Percentiles rank a stretch among this genome's conserved stretches.
Conservation (phyloP, 371 early-diverging fungal genomes). For the Mortierella polycephala region DNA sequence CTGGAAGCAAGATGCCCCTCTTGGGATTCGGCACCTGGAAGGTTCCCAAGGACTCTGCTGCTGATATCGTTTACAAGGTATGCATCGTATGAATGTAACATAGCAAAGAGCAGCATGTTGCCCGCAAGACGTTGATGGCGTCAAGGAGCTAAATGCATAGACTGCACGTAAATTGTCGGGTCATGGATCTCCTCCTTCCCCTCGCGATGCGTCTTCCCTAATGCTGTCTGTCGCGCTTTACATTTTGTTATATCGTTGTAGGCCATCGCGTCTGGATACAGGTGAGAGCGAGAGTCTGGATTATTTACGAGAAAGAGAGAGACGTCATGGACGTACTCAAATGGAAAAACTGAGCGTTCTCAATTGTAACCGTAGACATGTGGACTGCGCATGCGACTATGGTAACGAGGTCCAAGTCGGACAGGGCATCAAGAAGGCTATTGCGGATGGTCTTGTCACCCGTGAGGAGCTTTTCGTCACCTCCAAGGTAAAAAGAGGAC, state of each 20-base stretch:
- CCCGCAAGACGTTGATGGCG: too few species aligned
- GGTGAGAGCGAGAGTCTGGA: conserved; percentile 6
- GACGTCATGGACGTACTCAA: not conserved
- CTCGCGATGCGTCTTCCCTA: not conserved
- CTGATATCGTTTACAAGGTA: conserved; percentile 41
- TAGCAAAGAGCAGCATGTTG: too few species aligned
- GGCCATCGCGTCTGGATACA: conserved; percentile 51
- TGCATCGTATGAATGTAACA: not conserved
- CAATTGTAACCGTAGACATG: conserved; percentile 9
- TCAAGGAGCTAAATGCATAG: too few species aligned
- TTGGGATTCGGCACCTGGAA: conserved; percentile 53
- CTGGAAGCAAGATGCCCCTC: conserved; percentile 41
- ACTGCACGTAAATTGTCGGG: too few species aligned
- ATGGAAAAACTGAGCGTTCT: too few species aligned
- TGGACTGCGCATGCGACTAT: conserved; percentile 59
- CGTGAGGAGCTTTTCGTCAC: conserved; percentile 79
- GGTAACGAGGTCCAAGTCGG: conserved; percentile 77
- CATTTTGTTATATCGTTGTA: not conserved
- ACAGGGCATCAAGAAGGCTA: conserved; percentile 60
- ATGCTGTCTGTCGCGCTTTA: not conserved
- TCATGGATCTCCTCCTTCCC: not conserved
- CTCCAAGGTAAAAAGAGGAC: conserved; percentile 67
- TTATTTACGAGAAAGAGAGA: not conserved
- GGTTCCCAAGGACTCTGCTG: conserved; percentile 37
- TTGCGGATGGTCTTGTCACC: conserved; percentile 67